A percentile compares a stretch with the other conserved stretches of the same genome.
phyloP scores from a whole-genome alignment of 768 basidiomycete species.

The Neoboletus brunneissimus region DNA sequence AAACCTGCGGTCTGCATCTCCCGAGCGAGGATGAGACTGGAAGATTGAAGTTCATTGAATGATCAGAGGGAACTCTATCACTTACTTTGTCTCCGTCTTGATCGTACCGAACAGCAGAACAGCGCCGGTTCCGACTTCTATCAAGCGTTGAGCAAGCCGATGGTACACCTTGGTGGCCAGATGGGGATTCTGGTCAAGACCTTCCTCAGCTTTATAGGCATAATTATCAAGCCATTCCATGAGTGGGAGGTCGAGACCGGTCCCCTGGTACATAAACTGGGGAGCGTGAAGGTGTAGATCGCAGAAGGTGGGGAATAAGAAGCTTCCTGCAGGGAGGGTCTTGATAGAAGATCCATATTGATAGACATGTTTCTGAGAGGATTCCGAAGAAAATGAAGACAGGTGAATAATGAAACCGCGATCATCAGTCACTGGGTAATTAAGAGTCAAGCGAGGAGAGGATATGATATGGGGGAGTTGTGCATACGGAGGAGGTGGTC shows the following conservation, averaged over 20 bases:
- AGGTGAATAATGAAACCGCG: slow-evolving; percentile 53
- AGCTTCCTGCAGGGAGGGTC: slow-evolving; percentile 50
- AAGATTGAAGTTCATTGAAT: neutral
- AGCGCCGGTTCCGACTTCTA: slow-evolving; percentile 73
- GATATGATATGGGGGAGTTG: neutral
- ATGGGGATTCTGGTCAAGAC: slow-evolving; percentile 57
- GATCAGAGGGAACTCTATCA: neutral
- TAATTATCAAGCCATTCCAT: slow-evolving; percentile 85
- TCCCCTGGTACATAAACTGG: slow-evolving; percentile 86
- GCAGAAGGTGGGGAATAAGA: slow-evolving; percentile 75
- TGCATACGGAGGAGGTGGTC: slow-evolving; percentile 54
- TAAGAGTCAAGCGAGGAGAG: slow-evolving; percentile 1
- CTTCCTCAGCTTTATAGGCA: slow-evolving; percentile 78
- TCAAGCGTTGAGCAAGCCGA: slow-evolving; percentile 61
- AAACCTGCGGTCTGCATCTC: slow-evolving; percentile 70
- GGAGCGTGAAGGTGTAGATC: slow-evolving; percentile 88
- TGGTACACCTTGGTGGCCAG: slow-evolving; percentile 69
- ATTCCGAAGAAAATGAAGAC: slow-evolving; percentile 34
- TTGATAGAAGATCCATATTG: slow-evolving; percentile 17
- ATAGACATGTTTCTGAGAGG: slow-evolving; percentile 36
- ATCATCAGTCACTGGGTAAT: slow-evolving; percentile 30
- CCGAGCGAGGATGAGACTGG: slow-evolving; percentile 74
- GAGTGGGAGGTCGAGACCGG: slow-evolving; percentile 77
- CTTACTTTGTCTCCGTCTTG: slow-evolving; percentile 77
- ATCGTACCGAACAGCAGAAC: slow-evolving; percentile 85